A percentile compares a stretch with the other conserved stretches of the same genome.
Evolutionary conservation across 2,329 filamentous ascomycete species (phyloP).

Genomic region (Sporothrix protearum): DNA sequence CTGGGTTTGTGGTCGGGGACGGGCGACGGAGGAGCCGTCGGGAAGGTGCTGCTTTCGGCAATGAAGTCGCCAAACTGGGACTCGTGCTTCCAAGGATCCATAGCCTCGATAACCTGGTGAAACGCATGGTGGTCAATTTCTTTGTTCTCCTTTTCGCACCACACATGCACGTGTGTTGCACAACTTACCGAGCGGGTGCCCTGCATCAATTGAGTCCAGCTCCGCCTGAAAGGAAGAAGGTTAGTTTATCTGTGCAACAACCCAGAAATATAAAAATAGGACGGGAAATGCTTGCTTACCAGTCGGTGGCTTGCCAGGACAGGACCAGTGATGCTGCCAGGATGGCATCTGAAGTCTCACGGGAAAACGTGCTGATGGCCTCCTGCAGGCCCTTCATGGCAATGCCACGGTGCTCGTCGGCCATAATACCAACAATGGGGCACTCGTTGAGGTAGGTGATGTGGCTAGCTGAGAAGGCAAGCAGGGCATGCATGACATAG

Average conservation of each 20-base stretch:
- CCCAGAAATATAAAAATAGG: not conserved
- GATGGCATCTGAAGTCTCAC: constrained; percentile 83
- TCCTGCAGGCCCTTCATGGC: constrained; percentile 85
- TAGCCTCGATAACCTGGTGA: constrained; percentile 74
- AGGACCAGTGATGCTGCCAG: constrained; percentile 87
- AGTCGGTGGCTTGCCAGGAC: constrained; percentile 95
- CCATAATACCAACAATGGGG: constrained; percentile 78
- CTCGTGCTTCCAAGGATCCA: constrained; percentile 88
- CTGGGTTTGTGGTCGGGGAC: constrained; percentile 58
- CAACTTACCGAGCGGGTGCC: constrained; percentile 77
- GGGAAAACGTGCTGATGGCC: constrained; percentile 79
- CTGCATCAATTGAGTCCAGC: constrained; percentile 89
- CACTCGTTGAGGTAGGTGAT: constrained; percentile 86
- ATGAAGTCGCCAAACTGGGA: constrained; percentile 83
- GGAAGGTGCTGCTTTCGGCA: constrained; percentile 70
- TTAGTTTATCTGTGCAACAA: not conserved
- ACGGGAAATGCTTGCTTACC: constrained; percentile 52
- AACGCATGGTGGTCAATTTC: constrained; percentile 14
- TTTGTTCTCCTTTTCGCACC: constrained; percentile 5
- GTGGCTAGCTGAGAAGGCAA: constrained; percentile 93
- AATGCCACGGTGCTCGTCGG: constrained; percentile 81
- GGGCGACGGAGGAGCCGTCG: constrained; percentile 62
- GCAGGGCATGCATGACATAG: constrained; percentile 90
- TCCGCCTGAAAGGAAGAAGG: constrained; percentile 60
- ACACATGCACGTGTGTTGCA: constrained; percentile 11